Evolutionary conservation across 169 alveolate genomes (phyloP).

Genomic region (Plasmodium fragile): DNA sequence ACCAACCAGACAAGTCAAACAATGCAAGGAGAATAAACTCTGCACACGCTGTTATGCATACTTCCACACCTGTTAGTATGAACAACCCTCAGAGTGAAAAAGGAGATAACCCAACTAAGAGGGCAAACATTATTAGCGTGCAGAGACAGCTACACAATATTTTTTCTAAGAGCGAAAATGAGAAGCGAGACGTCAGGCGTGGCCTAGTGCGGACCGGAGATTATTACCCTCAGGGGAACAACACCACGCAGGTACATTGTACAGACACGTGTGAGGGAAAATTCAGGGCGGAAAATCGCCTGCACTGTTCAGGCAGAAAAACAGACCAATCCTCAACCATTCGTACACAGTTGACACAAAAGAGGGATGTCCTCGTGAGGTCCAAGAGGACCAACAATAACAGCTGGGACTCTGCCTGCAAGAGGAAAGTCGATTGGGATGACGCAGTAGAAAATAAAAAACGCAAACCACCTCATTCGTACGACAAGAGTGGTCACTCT

Average conservation of each 20-base stretch:
- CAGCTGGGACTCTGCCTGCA: constrained; percentile 23
- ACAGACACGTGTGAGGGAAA: neutral
- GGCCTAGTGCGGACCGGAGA: neutral
- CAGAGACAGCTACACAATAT: neutral
- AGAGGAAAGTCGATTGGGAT: constrained; percentile 35
- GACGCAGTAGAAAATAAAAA: constrained; percentile 6
- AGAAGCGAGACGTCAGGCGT: neutral
- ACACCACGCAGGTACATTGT: neutral
- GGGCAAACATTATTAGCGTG: neutral
- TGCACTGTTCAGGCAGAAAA: neutral
- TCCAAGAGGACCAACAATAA: neutral
- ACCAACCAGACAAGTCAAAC: neutral
- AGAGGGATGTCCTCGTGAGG: constrained; percentile 12
- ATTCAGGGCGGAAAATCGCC: neutral
- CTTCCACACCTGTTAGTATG: neutral
- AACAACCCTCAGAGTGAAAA: neutral
- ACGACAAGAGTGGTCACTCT: neutral
- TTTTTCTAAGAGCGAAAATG: neutral
- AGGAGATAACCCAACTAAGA: neutral
- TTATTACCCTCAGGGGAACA: neutral
- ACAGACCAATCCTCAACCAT: neutral
- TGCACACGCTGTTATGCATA: neutral
- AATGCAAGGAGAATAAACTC: neutral
- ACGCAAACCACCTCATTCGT: neutral
- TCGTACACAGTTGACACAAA: neutral